phyloP scores from a whole-genome alignment of 78 protist species.

The Dictyostelium citrinum region DNA sequence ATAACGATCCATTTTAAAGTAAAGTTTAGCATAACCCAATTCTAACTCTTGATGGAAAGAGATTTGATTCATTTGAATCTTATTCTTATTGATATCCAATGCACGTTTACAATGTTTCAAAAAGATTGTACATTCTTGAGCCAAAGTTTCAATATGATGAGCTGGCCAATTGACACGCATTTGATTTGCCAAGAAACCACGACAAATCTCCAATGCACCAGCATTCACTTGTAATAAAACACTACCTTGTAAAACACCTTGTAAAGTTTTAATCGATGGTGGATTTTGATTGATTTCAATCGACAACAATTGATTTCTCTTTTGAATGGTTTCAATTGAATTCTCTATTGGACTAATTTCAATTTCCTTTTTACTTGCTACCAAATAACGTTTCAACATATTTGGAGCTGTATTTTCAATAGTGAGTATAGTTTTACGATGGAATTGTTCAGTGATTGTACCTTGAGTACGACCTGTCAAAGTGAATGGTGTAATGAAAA shows the following conservation, averaged over 20 bases:
- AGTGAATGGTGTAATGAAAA: conserved; percentile 75
- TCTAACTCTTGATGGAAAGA: conserved; percentile 67
- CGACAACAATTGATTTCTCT: not conserved
- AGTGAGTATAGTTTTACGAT: conserved; percentile 60
- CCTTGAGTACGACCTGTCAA: conserved; percentile 66
- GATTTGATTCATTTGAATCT: conserved; percentile 15
- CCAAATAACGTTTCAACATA: conserved; percentile 52
- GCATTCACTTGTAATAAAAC: conserved; percentile 62
- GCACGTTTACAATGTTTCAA: conserved; percentile 30
- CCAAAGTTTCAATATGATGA: not conserved
- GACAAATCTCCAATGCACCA: conserved; percentile 61
- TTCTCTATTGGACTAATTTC: conserved; percentile 70
- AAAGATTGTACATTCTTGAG: conserved; percentile 3
- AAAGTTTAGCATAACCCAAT: conserved; percentile 9
- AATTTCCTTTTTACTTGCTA: conserved; percentile 13
- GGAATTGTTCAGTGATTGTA: conserved; percentile 66
- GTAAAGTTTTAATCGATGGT: conserved; percentile 55
- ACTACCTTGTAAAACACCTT: conserved; percentile 67
- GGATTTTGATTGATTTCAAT: conserved; percentile 32
- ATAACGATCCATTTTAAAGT: conserved; percentile 44
- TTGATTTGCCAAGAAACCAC: conserved; percentile 39
- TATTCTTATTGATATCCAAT: not conserved
- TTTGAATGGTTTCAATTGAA: conserved; percentile 38
- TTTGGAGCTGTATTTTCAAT: conserved; percentile 59
- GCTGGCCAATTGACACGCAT: conserved; percentile 20